These are phyloP conservation scores for Nigrospora oryzae DNA, from an alignment of 2,329 filamentous ascomycete species.

Conservation along the genomic window DNA sequence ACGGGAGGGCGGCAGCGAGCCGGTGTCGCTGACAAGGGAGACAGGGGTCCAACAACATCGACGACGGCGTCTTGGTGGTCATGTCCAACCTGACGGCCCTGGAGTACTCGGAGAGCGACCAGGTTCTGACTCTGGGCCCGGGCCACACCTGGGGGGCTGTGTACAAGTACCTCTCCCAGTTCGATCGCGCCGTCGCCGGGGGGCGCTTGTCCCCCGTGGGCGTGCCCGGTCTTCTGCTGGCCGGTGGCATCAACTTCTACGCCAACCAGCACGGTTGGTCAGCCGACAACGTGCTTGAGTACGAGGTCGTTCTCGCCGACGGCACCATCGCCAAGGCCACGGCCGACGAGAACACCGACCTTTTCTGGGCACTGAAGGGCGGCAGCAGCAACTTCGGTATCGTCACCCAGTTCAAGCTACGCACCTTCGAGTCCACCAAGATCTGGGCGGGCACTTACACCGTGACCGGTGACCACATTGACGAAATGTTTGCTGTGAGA, in stretches of 20 bases:
- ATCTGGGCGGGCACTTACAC: conserved; percentile 12
- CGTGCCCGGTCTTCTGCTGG: conserved; percentile 6
- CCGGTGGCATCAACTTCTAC: conserved; percentile 7
- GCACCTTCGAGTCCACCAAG: conserved; percentile 4
- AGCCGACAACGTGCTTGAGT: conserved; percentile 1
- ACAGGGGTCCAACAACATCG: conserved; percentile 11
- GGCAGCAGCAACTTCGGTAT: conserved; percentile 3
- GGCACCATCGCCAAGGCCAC: neutral
- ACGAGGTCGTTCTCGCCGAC: conserved; percentile 1
- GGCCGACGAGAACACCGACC: neutral
- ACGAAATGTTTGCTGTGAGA: conserved; percentile 9
- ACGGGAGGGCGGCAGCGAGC: neutral
- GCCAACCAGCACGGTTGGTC: conserved; percentile 2
- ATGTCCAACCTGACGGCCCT: conserved; percentile 8
- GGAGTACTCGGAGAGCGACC: conserved; percentile 13
- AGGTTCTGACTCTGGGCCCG: conserved; percentile 4
- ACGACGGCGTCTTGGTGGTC: conserved; percentile 5
- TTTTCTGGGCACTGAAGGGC: conserved; percentile 2
- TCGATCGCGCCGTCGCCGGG: conserved; percentile 4
- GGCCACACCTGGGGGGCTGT: conserved; percentile 5
- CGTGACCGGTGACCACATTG: conserved; percentile 9
- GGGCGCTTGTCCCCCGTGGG: conserved; percentile 6
- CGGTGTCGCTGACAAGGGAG: neutral
- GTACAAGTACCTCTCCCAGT: conserved; percentile 2
- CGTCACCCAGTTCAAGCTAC: conserved; percentile 3